Evolutionary conservation across 2,329 filamentous ascomycete genomes (phyloP), one percentile per base, ranked within the genome.

Genomic region (Aaosphaeria pasadenensis): DNA sequence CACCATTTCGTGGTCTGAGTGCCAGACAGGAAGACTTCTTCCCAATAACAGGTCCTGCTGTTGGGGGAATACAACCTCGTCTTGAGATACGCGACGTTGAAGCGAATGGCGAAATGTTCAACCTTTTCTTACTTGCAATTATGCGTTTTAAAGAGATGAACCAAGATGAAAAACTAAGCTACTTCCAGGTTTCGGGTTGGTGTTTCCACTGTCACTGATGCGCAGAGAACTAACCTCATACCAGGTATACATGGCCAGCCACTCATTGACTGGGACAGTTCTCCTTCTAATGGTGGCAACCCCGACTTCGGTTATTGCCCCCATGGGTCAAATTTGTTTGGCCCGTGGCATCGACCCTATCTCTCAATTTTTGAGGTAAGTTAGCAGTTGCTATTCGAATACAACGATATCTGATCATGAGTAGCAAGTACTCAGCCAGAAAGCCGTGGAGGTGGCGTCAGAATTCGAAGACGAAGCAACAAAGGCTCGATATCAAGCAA

Each of bases 11-110:
- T 24, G 17, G 2, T 24, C 42, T 44, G n/a, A 9, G 13, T 7
- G 17, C 17, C 7, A 33, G 44, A 9, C 44, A 45, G 24, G 40
- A 45, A 17, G 35, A 40, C 76, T 83, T 39, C 69, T 83, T 44
- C 81, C 79, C 40, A 6, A 31, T 45, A 7, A 39, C n/a, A 11
- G 44, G 44, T 2, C 17, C 40, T 13, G 31, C 30, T 11, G 40
- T 36, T n/a, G 43, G 47, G 7, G 47, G 49, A 9, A 47, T 66
- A 9, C 58, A 67, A 30, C 56, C 63, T 7, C 78, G 88, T 46
- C 75, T 77, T 44, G 86, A 91, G 57, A 80, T 92, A 50, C 76
- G 83, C 33, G 72, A 85, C 38, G 74, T 92, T 53, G 33, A 41
- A 36, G 70, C 78, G 41, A 78, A 88, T 11, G 33, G 33, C 50